phyloP scores from a whole-genome alignment of 768 basidiomycete species.

The Roridomyces roridus region DNA sequence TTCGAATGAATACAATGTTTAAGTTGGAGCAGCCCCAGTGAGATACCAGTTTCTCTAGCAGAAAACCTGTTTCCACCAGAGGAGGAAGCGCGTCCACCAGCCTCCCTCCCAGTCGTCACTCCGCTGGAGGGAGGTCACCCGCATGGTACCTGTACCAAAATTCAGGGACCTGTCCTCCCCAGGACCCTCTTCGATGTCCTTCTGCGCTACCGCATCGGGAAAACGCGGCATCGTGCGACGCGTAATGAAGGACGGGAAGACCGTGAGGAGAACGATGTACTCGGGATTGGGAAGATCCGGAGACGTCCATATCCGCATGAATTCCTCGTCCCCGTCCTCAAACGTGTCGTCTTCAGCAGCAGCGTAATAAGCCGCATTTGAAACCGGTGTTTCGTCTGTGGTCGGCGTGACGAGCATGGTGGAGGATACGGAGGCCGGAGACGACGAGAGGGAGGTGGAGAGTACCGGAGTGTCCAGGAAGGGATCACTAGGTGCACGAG shows the following conservation, averaged over 20 bases:
- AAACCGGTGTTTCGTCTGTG: not conserved
- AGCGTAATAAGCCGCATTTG: slow-evolving; percentile 17
- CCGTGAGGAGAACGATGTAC: slow-evolving; percentile 63
- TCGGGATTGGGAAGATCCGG: slow-evolving; percentile 84
- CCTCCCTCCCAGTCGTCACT: slow-evolving; percentile 73
- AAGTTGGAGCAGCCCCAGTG: too few species aligned
- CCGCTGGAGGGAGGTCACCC: slow-evolving; percentile 69
- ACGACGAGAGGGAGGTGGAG: slow-evolving; percentile 60
- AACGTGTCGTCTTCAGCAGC: slow-evolving; percentile 27
- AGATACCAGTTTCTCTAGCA: slow-evolving; percentile 50
- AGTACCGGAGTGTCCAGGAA: slow-evolving; percentile 75
- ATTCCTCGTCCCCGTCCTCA: slow-evolving; percentile 48
- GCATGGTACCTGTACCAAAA: slow-evolving; percentile 86
- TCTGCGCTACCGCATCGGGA: slow-evolving; percentile 39
- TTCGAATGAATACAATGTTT: too few species aligned
- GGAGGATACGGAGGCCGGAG: slow-evolving; percentile 54
- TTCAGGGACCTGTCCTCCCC: slow-evolving; percentile 63
- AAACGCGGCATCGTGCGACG: slow-evolving; percentile 78
- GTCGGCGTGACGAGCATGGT: slow-evolving; percentile 21
- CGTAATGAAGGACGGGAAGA: slow-evolving; percentile 83
- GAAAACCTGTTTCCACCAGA: slow-evolving; percentile 84
- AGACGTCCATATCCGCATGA: slow-evolving; percentile 80
- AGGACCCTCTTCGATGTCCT: slow-evolving; percentile 74
- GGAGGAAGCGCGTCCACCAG: slow-evolving; percentile 79
- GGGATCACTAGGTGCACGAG: slow-evolving; percentile 79